Evolutionary conservation across 2,329 filamentous ascomycete genomes (phyloP).

Genomic region (Kalaharituber pfeilii): DNA sequence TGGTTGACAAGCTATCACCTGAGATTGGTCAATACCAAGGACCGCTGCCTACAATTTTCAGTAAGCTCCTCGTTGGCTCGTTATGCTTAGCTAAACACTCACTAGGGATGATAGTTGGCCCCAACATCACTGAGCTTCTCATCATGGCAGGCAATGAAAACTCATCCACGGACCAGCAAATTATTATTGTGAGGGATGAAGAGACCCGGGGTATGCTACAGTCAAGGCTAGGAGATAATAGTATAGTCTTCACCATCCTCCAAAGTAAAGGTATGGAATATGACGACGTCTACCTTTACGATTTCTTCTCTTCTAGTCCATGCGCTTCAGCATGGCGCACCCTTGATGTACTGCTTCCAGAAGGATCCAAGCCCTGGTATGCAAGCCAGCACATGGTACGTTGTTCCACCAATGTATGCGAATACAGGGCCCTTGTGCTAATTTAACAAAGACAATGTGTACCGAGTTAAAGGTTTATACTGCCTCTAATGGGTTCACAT

Average conservation of each 20-base stretch:
- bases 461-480: not conserved
- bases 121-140: conserved; percentile 19
- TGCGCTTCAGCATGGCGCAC: conserved; percentile 12
- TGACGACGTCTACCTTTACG: conserved; percentile 24
- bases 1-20: conserved; percentile 24
- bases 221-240: not conserved
- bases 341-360: conserved; percentile 18
- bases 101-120: conserved; percentile 15
- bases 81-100: conserved; percentile 8
- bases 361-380: conserved; percentile 15
- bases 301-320: conserved; percentile 16
- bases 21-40: conserved; percentile 23
- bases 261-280: conserved; percentile 28
- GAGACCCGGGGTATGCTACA: conserved; percentile 20
- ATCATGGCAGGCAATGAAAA: conserved; percentile 18
- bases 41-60: conserved; percentile 20
- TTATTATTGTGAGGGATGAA: conserved; percentile 26
- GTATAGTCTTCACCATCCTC: conserved; percentile 24
- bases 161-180: conserved; percentile 26
- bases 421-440: not conserved
- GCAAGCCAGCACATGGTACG: not conserved
- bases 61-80: not conserved
- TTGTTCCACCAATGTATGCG: not conserved
- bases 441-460: not conserved
- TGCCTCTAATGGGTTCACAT: conserved; percentile 16